Percentiles rank a stretch among this genome's conserved stretches.
Conservation (phyloP, 78 protist genomes). For the Bigelowiella natans region DNA sequence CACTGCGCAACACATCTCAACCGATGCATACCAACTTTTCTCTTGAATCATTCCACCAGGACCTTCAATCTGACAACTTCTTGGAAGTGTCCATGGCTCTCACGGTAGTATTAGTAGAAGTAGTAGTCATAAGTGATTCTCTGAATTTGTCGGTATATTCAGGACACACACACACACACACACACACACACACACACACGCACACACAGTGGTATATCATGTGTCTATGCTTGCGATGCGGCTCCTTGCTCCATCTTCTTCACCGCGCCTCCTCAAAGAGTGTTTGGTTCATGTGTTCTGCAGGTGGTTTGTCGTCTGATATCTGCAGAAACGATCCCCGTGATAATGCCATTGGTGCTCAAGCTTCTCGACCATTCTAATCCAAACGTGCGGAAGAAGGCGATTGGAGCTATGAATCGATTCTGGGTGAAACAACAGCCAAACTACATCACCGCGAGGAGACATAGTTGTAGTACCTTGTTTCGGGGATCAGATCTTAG, state of each 20-base stretch:
- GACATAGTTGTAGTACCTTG: no score
- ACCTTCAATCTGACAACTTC: not conserved
- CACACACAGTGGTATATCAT: not conserved
- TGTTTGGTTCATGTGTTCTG: not conserved
- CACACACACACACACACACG: not conserved
- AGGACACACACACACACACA: not conserved
- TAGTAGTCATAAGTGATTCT: no score
- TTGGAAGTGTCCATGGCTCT: not conserved
- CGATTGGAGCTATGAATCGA: slow-evolving; percentile 33
- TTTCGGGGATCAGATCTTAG: no score
- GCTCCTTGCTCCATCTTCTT: no score
- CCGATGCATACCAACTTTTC: no score
- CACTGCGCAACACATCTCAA: no score
- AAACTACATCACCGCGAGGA: no score
- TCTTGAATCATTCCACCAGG: no score
- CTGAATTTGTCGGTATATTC: no score
- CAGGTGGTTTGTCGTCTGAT: not conserved
- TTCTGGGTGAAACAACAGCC: not conserved
- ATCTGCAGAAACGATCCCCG: not conserved
- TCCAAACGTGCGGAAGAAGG: slow-evolving; percentile 50
- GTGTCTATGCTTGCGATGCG: not conserved
- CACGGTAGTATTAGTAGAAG: no score
- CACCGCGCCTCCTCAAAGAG: no score
- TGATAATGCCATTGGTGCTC: not conserved
- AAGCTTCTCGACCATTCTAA: slow-evolving; percentile 1